A percentile compares a stretch with the other conserved stretches of the same genome.
Conservation (phyloP, 148 eudicot species). For the Chenopodium quinoa region DNA sequence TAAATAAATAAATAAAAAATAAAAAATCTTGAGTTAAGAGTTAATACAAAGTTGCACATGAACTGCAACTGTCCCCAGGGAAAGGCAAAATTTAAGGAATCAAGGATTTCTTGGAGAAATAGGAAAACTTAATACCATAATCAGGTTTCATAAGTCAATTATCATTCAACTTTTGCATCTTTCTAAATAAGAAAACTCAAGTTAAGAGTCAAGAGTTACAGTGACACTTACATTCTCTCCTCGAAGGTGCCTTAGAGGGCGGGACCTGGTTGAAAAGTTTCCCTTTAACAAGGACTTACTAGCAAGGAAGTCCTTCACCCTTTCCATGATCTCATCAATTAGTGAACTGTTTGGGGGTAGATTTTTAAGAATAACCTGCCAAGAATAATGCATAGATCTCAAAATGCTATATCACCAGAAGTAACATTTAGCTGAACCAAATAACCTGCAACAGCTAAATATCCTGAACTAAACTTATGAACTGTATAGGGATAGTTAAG, state of each 20-base stretch:
- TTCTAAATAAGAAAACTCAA: neutral
- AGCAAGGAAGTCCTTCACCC: conserved; percentile 76
- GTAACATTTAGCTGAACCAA: neutral
- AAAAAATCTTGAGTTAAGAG: neutral
- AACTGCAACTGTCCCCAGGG: neutral
- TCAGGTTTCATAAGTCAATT: neutral
- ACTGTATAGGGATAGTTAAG: neutral
- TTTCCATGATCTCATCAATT: conserved; percentile 85
- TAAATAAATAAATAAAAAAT: too few species aligned
- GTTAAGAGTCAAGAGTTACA: neutral
- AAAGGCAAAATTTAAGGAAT: too few species aligned
- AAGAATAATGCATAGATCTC: conserved; percentile 17
- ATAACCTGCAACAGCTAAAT: conserved; percentile 8
- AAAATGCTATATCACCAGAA: conserved; percentile 1
- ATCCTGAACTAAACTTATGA: neutral
- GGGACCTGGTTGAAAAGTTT: conserved; percentile 54
- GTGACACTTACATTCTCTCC: conserved; percentile 68
- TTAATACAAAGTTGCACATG: neutral
- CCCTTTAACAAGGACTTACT: conserved; percentile 92
- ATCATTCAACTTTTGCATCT: neutral
- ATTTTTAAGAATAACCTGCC: conserved; percentile 85
- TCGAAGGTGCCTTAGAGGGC: conserved; percentile 71
- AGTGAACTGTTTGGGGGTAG: conserved; percentile 92
- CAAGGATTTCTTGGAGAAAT: neutral
- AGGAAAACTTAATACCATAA: neutral